Evolutionary conservation across 208 protist species (phyloP).

Genomic region (Wallacemonas sp.): DNA sequence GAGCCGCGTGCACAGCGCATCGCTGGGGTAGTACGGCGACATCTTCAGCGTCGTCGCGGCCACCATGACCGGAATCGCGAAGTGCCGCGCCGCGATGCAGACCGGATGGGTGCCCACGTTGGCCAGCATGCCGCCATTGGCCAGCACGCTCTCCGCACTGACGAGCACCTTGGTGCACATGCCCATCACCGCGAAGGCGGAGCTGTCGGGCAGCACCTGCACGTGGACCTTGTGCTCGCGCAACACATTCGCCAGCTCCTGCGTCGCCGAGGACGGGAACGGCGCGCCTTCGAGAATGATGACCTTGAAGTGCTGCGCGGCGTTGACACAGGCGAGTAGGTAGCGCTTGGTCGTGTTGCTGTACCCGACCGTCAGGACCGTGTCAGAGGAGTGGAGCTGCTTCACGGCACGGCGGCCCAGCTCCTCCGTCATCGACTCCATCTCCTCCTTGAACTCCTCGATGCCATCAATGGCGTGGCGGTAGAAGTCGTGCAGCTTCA

Average conservation of each 20-base stretch:
- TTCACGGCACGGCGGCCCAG: constrained; percentile 59
- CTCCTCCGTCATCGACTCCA: constrained; percentile 76
- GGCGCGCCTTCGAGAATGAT: constrained; percentile 94
- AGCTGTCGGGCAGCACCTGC: constrained; percentile 94
- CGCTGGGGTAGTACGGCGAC: constrained; percentile 94
- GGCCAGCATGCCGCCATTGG: constrained; percentile 97
- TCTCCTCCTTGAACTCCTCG: constrained; percentile 54
- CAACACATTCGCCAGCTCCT: constrained; percentile 77
- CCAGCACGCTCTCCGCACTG: constrained; percentile 93
- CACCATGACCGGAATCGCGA: constrained; percentile 96
- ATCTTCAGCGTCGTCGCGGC: constrained; percentile 96
- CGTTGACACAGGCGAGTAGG: constrained; percentile 44
- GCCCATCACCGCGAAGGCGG: constrained; percentile 97
- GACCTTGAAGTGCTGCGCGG: constrained; percentile 83
- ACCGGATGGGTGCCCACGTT: constrained; percentile 93
- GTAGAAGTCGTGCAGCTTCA: constrained; percentile 57
- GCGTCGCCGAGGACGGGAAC: constrained; percentile 46
- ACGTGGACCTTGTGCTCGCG: constrained; percentile 72
- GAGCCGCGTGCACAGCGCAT: constrained; percentile 90
- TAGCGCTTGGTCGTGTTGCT: constrained; percentile 70
- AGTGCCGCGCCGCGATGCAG: constrained; percentile 94
- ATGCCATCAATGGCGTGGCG: constrained; percentile 56
- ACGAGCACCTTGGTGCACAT: constrained; percentile 98
- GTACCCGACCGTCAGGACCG: constrained; percentile 77
- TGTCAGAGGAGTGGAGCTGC: constrained; percentile 78